phyloP scores from a whole-genome alignment of 1,139 yeast genomes.

The Torulaspora globosa region DNA sequence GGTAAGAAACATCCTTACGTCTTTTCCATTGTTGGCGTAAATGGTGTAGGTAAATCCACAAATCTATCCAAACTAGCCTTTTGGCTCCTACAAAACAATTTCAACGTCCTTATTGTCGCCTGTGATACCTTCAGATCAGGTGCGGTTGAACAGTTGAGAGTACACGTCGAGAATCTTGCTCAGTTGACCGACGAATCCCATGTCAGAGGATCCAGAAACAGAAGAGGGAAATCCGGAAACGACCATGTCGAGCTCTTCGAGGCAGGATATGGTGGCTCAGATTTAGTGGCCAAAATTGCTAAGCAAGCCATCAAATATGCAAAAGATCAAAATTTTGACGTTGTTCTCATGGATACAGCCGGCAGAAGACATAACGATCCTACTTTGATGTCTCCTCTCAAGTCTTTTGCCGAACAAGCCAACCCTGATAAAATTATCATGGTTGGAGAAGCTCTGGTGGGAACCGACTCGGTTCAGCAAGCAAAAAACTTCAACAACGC shows the following conservation, averaged over 20 bases:
- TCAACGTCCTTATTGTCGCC: conserved; percentile 86
- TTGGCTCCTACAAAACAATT: conserved; percentile 88
- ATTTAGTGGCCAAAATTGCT: conserved; percentile 89
- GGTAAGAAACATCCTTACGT: conserved; percentile 67
- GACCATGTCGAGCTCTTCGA: conserved; percentile 79
- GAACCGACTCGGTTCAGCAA: conserved; percentile 95
- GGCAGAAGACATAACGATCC: conserved; percentile 97
- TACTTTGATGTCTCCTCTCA: conserved; percentile 90
- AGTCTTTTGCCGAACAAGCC: conserved; percentile 93
- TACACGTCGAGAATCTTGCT: conserved; percentile 81
- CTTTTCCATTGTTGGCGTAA: conserved; percentile 94
- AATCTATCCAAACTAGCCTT: conserved; percentile 90
- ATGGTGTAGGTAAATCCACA: conserved; percentile 97
- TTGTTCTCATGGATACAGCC: conserved; percentile 93
- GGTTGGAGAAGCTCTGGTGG: conserved; percentile 98
- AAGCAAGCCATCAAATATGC: conserved; percentile 84
- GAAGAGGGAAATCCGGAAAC: conserved; percentile 38
- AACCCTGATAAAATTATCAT: conserved; percentile 93
- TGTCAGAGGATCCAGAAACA: conserved; percentile 35
- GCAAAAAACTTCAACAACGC: conserved; percentile 91
- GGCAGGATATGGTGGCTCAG: conserved; percentile 96
- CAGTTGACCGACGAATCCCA: conserved; percentile 49
- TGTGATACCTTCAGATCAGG: conserved; percentile 98
- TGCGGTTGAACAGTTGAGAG: conserved; percentile 93
- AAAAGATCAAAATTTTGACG: conserved; percentile 62